Percentiles rank a stretch among this genome's conserved stretches.
These are phyloP conservation scores for Pleurotus platypus DNA, from an alignment of 768 basidiomycete genomes.

Conservation along the genomic window DNA sequence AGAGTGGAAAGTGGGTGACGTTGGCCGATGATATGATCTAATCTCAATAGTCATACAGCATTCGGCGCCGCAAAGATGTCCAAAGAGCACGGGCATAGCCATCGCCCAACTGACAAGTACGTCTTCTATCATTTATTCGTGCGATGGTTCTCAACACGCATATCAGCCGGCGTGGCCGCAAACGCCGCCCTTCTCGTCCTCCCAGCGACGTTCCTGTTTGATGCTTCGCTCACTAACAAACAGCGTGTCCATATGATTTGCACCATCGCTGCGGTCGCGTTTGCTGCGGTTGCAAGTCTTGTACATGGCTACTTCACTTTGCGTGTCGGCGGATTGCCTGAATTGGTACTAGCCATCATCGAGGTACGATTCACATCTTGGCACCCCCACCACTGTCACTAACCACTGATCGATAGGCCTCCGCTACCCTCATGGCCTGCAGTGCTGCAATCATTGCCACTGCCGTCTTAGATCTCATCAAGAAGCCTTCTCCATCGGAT, in stretches of 20 bases:
- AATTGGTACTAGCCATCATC: slow-evolving; percentile 24
- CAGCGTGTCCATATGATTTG: slow-evolving; percentile 35
- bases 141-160: background rate
- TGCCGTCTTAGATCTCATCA: slow-evolving; percentile 20
- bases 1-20: slow-evolving; percentile 16
- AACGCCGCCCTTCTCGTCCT: slow-evolving; percentile 38
- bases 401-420: slow-evolving; percentile 19
- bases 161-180: slow-evolving; percentile 33
- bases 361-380: slow-evolving; percentile 26
- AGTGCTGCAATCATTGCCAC: slow-evolving; percentile 37
- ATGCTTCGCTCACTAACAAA: slow-evolving; percentile 24
- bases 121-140: slow-evolving; percentile 12
- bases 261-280: slow-evolving; percentile 40
- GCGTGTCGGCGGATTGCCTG: slow-evolving; percentile 16
- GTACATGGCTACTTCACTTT: slow-evolving; percentile 32
- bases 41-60: slow-evolving; percentile 26
- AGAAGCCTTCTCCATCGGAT: background rate
- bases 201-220: slow-evolving; percentile 37
- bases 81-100: slow-evolving; percentile 35
- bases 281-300: slow-evolving; percentile 31
- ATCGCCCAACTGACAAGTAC: slow-evolving; percentile 43
- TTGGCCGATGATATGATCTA: background rate
- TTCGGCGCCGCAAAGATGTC: slow-evolving; percentile 29
- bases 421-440: slow-evolving; percentile 35
- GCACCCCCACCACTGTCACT: background rate